Evolutionary conservation across 805 yeast genomes (phyloP), one percentile per base, ranked within the genome.

Genomic region (Tetrapisispora taiwanensis): DNA sequence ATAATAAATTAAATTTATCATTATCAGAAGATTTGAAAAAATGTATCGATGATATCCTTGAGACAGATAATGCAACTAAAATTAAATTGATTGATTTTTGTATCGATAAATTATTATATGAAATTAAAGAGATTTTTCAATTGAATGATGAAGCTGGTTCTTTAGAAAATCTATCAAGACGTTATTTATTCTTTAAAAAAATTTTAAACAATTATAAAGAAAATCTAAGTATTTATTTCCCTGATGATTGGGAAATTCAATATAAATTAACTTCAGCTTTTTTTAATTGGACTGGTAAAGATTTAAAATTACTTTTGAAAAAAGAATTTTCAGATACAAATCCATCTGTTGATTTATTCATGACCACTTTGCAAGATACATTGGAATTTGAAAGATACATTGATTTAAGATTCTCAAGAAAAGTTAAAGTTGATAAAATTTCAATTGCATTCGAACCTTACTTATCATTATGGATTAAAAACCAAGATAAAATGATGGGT

Each of bases 91-190:
- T 78, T 8, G 75, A 72, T 39, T 86, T 94, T 90, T 85, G 83
- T 60, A 74, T 84, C 47, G 76, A 74, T 45, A 70, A 70, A 27
- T 79, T 82, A 49, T 68, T 92, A 43, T 75, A 74, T 54, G 97
- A 90, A 54, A 78, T 90, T 36, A 73, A 73, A 30, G 67, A 76
- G 19, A 86, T 92, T 10, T 92, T 92, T 65, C 74, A 78, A 43
- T 71, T 79, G 9, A 72, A 78, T 13, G 97, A 88, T 53, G 98
- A 92, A 63, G 98, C 98, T 0, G 97, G 97, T 1, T 82, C 94
- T 5, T 66, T 92, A 47, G 98, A 92, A 47, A 92, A 92, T 62
- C 65, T 92, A 42, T 73, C 78, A 27, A 69, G 97, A 52, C 69
- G 98, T 40, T 92, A 78, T 60, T 75, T 88, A 28, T 90, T 83